Evolutionary conservation across 2,329 filamentous ascomycete genomes (phyloP), one percentile per base, ranked within the genome.

Genomic region (Karstenula rhodostoma): DNA sequence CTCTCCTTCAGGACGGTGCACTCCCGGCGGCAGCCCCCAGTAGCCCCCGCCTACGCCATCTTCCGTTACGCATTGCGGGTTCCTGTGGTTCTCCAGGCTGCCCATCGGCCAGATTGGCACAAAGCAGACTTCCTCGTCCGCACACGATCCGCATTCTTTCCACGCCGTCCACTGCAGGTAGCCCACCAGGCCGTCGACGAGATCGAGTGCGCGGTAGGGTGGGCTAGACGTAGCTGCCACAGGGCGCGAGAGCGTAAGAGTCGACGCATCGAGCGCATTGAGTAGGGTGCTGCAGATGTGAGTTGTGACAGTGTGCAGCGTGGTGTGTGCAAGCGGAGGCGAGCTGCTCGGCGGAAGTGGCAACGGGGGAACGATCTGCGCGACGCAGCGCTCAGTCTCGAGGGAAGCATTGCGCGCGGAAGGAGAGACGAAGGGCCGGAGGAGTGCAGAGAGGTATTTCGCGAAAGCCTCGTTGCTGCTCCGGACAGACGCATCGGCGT

Each of bases 21-120:
- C 23, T 32, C 4, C 23, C 23, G 44, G 44, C 44, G 44, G 44
- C 51, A 46, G 57, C 13, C 73, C 71, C 73, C 71, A 75, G 60
- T 73, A 73, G 55, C 72, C 71, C 7, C 19, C 27, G 37, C 50
- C 55, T 1, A 63, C 57, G n/a, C 60, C 58, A 19, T 56, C 50
- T 57, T 68, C 59, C 2, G 50, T 44, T 9, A 58, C 58, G 60
- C 85, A 87, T 35, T 71, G 69, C 6, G 85, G 85, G 44, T 76
- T 70, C 33, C 79, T 80, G 66, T 87, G 85, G 67, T 90, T 87
- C 27, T 86, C 80, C 0, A 76, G 68, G 0, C 75, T 79, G 0
- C 87, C 87, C 70, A 83, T 78, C 0, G 87, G 88, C 87, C 87
- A 90, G 68, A 90, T 88, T 1, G 87, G 86, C n/a, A 89, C 78